Evolutionary conservation across 1,284 basidiomycete genomes (phyloP), one percentile per base, ranked within the genome.

Genomic region (Ustilago trichophora): DNA sequence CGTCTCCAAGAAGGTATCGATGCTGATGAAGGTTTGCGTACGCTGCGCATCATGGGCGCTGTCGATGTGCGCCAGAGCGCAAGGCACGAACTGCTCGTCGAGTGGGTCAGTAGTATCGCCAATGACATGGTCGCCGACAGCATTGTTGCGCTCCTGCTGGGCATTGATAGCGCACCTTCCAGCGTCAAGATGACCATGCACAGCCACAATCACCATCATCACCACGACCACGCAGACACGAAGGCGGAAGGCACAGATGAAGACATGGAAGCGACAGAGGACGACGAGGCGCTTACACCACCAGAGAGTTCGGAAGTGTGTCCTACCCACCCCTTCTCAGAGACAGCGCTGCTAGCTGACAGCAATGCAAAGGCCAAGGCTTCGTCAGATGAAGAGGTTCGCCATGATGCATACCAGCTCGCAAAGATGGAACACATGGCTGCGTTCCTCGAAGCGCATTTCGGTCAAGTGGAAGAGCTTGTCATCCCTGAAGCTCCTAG

Each of bases 71-170:
- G 95, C 76, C 87, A 88, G 48, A 88, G 88, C 1, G 84, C 85
- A 29, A 43, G 45, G 19, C 89, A 91, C 58, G 91, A 95, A 79
- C 82, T 95, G 32, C 89, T 88, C 24, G 84, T 98, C 25, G 93
- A 97, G 82, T 98, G 95, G 95, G 89, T 91, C 53, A 93, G 93
- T 16, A 93, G 90, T 72, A 90, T 92, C 15, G 92, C 91, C 77
- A 97, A 93, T 77, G 95, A 98, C 82, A 98, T 98, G 94, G 92
- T 98, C 40, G 96, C 95, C 6, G 95, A 98, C 82, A 93, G 94
- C 7, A 91, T 92, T 3, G 83, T 98, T 16, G 93, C 94, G 0
- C 85, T 98, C 25, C 88, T 98, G 35, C 88, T 92, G 2, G 92
- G 94, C 9, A 93, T 98, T 57, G 95, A 98, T 82, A 89, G 88